phyloP scores from a whole-genome alignment of 495 filamentous ascomycete species.

The Aspergillus indologenus region DNA sequence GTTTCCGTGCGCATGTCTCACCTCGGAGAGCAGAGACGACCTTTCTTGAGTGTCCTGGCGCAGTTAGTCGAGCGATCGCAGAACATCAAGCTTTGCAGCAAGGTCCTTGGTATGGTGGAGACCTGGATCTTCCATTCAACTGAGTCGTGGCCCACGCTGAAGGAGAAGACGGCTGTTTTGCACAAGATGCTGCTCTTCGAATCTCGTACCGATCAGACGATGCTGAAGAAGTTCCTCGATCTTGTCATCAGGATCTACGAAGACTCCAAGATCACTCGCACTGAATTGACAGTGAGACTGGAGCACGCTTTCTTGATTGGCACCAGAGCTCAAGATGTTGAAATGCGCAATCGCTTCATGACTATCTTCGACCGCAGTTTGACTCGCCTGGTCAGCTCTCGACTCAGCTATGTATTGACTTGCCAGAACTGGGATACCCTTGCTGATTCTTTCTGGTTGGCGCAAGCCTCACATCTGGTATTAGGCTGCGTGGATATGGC shows the following conservation, averaged over 20 bases:
- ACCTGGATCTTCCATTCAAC: conserved; percentile 91
- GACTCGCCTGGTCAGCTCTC: conserved; percentile 78
- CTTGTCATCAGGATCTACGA: conserved; percentile 97
- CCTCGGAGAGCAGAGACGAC: conserved; percentile 86
- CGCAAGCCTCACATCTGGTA: conserved; percentile 87
- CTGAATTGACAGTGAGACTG: conserved; percentile 91
- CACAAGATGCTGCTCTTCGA: conserved; percentile 98
- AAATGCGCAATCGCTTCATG: conserved; percentile 96
- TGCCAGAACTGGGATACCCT: conserved; percentile 98
- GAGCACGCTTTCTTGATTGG: conserved; percentile 98
- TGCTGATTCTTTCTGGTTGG: conserved; percentile 91
- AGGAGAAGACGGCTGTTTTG: conserved; percentile 95
- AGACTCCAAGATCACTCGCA: conserved; percentile 88
- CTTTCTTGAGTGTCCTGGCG: conserved; percentile 91
- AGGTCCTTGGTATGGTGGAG: conserved; percentile 93
- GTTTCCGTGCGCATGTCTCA: conserved; percentile 87
- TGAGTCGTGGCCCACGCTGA: conserved; percentile 90
- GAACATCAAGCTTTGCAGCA: conserved; percentile 78
- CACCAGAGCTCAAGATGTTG: conserved; percentile 87
- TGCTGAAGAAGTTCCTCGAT: conserved; percentile 89
- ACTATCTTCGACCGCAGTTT: conserved; percentile 88
- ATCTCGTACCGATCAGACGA: conserved; percentile 70
- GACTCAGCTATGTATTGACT: conserved; percentile 81
- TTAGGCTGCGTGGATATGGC: conserved; percentile 88
- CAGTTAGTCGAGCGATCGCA: conserved; percentile 91